phyloP scores from a whole-genome alignment of 192 early-diverging fungal genomes.

The Chytriomyces hyalinus region DNA sequence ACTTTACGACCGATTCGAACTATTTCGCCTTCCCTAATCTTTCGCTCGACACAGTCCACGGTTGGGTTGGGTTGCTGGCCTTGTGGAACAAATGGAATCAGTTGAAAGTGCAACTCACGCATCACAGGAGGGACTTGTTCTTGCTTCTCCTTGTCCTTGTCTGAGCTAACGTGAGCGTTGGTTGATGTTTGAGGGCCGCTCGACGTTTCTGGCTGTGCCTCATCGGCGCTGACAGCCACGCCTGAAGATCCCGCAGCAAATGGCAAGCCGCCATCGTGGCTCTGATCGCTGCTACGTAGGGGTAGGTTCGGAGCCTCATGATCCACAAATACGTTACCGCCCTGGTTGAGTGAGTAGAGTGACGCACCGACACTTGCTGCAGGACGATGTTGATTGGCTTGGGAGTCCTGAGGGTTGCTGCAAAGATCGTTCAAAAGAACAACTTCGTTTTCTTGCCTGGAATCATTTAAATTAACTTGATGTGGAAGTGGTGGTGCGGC shows the following conservation, averaged over 20 bases:
- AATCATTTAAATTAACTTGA: neutral
- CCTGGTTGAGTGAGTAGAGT: neutral
- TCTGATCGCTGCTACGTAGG: neutral
- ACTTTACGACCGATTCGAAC: constrained; percentile 59
- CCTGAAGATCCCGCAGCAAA: neutral
- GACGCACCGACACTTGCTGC: neutral
- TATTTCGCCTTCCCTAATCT: constrained; percentile 48
- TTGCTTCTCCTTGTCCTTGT: constrained; percentile 4
- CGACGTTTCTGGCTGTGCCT: no score
- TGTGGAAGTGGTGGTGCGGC: neutral
- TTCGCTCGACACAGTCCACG: constrained; percentile 54
- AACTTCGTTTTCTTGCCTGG: neutral
- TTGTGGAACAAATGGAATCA: constrained; percentile 45
- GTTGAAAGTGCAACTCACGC: constrained; percentile 45
- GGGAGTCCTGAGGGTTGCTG: neutral
- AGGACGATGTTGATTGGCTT: neutral
- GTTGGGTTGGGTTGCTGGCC: constrained; percentile 45
- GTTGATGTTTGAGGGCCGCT: neutral
- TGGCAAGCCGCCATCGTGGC: neutral
- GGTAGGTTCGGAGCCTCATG: neutral
- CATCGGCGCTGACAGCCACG: neutral
- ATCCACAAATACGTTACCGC: neutral
- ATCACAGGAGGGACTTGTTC: constrained; percentile 20
- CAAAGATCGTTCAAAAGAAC: neutral
- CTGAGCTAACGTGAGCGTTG: neutral